phyloP scores from a whole-genome alignment of 2,329 filamentous ascomycete species.

The Penicillium vulpinum region DNA sequence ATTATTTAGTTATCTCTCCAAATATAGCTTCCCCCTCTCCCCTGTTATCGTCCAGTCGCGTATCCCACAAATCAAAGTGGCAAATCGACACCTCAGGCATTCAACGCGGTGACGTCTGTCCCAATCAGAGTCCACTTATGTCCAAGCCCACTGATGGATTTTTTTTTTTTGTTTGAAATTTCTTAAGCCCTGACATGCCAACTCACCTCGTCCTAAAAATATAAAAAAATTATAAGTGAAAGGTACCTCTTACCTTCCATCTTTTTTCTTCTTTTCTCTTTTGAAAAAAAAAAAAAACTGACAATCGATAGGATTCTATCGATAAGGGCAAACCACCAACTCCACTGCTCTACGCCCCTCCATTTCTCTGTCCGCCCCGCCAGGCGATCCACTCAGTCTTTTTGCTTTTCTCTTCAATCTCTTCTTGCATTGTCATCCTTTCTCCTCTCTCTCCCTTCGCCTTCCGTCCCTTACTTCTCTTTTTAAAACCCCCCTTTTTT shows the following conservation, averaged over 20 bases:
- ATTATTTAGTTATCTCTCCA: not conserved
- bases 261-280: not conserved
- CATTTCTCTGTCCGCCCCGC: slow-evolving; percentile 30
- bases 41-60: slow-evolving; percentile 5
- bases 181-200: not conserved
- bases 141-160: slow-evolving; percentile 7
- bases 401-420: slow-evolving; percentile 36
- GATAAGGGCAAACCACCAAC: slow-evolving; percentile 41
- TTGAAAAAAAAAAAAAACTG: too few species aligned
- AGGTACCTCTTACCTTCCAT: not conserved
- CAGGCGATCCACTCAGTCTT: slow-evolving; percentile 35
- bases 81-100: slow-evolving; percentile 7
- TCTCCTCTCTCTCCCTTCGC: slow-evolving; percentile 12
- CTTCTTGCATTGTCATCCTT: slow-evolving; percentile 20
- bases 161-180: slow-evolving; percentile 11
- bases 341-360: slow-evolving; percentile 30
- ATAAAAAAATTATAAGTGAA: not conserved
- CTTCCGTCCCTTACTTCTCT: slow-evolving; percentile 11
- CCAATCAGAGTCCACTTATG: slow-evolving; percentile 4
- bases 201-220: not conserved
- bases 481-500: slow-evolving; percentile 10
- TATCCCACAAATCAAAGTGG: slow-evolving; percentile 4
- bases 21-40: not conserved
- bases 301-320: slow-evolving; percentile 33
- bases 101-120: slow-evolving; percentile 10